phyloP scores from a whole-genome alignment of 208 protist species.

The Crithidia bombi region DNA sequence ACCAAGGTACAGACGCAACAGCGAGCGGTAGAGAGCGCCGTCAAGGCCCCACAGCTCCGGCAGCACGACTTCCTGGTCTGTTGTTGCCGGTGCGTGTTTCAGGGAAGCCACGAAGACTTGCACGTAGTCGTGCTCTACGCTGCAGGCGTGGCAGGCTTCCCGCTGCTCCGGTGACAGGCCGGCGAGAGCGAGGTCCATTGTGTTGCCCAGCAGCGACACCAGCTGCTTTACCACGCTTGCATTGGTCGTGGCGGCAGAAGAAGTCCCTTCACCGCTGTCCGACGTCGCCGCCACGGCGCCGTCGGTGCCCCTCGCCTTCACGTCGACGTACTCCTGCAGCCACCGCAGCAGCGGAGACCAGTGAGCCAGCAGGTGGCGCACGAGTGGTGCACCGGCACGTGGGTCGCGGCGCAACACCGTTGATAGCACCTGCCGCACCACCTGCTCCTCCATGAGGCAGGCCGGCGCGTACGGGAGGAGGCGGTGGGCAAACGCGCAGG shows the following conservation, averaged over 20 bases:
- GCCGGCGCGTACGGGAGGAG: slow-evolving; percentile 49
- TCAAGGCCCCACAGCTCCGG: slow-evolving; percentile 53
- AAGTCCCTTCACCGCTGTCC: not conserved
- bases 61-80: slow-evolving; percentile 13
- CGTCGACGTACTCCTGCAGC: slow-evolving; percentile 43
- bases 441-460: slow-evolving; percentile 48
- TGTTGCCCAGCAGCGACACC: slow-evolving; percentile 69
- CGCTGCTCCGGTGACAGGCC: slow-evolving; percentile 58
- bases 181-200: slow-evolving; percentile 55
- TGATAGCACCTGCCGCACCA: slow-evolving; percentile 41
- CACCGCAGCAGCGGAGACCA: slow-evolving; percentile 54
- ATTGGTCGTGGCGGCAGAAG: not conserved
- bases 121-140: slow-evolving; percentile 11
- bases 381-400: slow-evolving; percentile 40
- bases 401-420: slow-evolving; percentile 41
- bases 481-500: slow-evolving; percentile 55
- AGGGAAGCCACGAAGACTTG: slow-evolving; percentile 3
- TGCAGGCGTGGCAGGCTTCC: slow-evolving; percentile 13
- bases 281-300: not conserved
- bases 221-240: slow-evolving; percentile 38
- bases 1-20: slow-evolving; percentile 77
- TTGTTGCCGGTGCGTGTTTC: not conserved
- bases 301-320: slow-evolving; percentile 23
- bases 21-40: slow-evolving; percentile 63
- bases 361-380: slow-evolving; percentile 54